phyloP scores from a whole-genome alignment of 2,329 filamentous ascomycete species.

The Colletotrichum sp. region DNA sequence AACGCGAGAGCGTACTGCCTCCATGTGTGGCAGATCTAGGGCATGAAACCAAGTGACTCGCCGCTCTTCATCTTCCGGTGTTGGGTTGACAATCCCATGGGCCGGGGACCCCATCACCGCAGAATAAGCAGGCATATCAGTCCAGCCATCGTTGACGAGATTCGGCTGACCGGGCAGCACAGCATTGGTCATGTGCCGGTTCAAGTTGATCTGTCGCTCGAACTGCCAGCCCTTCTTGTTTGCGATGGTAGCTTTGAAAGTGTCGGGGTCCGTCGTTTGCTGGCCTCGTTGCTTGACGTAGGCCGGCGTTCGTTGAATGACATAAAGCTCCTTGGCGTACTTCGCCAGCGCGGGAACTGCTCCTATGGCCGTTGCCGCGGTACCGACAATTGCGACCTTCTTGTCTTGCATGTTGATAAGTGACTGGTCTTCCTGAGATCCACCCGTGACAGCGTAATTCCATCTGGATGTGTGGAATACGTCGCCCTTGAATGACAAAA shows the following conservation, averaged over 20 bases:
- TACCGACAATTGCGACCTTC: slow-evolving; percentile 53
- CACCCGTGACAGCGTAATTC: slow-evolving; percentile 48
- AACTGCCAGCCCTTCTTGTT: slow-evolving; percentile 52
- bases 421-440: slow-evolving; percentile 40
- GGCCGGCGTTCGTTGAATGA: slow-evolving; percentile 60
- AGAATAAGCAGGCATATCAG: slow-evolving; percentile 39
- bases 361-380: slow-evolving; percentile 52
- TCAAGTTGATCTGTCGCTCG: slow-evolving; percentile 45
- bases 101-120: slow-evolving; percentile 37
- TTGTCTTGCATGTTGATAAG: slow-evolving; percentile 50
- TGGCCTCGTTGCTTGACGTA: slow-evolving; percentile 42
- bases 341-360: slow-evolving; percentile 48
- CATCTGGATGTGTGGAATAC: slow-evolving; percentile 51
- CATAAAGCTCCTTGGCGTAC: slow-evolving; percentile 53
- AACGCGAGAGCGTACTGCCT: slow-evolving; percentile 48
- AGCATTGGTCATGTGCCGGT: slow-evolving; percentile 41
- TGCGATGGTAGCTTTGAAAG: slow-evolving; percentile 40
- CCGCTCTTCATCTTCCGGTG: slow-evolving; percentile 21
- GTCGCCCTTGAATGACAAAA: slow-evolving; percentile 43
- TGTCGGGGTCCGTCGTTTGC: slow-evolving; percentile 40
- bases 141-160: slow-evolving; percentile 56
- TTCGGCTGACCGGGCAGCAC: slow-evolving; percentile 30
- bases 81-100: slow-evolving; percentile 38
- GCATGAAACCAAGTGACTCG: not conserved
- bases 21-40: slow-evolving; percentile 36